Base-by-base conservation (phyloP, 2,329 filamentous ascomycete genomes). In the Thelonectria discophora region DNA sequence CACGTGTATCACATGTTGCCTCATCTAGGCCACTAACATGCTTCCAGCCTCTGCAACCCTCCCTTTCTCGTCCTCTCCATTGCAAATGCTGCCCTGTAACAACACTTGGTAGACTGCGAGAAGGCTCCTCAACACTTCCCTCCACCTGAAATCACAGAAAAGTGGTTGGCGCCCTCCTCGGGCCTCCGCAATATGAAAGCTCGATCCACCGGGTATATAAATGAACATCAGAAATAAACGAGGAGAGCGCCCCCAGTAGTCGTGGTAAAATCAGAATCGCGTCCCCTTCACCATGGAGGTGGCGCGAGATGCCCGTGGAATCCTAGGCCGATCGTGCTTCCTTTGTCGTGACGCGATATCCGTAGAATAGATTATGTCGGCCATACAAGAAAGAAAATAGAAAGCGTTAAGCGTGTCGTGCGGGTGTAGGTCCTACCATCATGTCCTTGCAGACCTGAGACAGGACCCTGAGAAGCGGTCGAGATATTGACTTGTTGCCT, bases 181-280 rank as follows among this genome's bases (percentile, higher is more conserved):
- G 34, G 57, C 65, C 57, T 67, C 58, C 60, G 34, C 57, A 64
- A 58, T 55, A 63, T 60, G 61, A 55, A 64, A 62, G 56, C 62
- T 63, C 46, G 46, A 58, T 66, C 55, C 65, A 63, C 66, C 68
- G 69, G 69, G 69, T 72, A 72, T 72, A 72, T 70, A 68, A 62
- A 65, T 69, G 53, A 63, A 58, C 53, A 62, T 55, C 58, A 64
- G 68, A 72, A 69, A 67, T 63, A 59, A 71, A 69, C 59, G 60
- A 54, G 60, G 65, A 64, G 15, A 24, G 47, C 20, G 57, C 63
- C 63, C 53, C 34, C 54, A 45, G 21, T 43, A 46, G 50, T 70
- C 60, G 50, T 66, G 43, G 67, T 54, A 62, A 55, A 55, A 51
- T 34, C 58, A 20, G 40, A 65, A 58, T 47, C 37, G 64, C 37